phyloP scores from a whole-genome alignment of 192 early-diverging fungal species.

The Oehlia diaphana region DNA sequence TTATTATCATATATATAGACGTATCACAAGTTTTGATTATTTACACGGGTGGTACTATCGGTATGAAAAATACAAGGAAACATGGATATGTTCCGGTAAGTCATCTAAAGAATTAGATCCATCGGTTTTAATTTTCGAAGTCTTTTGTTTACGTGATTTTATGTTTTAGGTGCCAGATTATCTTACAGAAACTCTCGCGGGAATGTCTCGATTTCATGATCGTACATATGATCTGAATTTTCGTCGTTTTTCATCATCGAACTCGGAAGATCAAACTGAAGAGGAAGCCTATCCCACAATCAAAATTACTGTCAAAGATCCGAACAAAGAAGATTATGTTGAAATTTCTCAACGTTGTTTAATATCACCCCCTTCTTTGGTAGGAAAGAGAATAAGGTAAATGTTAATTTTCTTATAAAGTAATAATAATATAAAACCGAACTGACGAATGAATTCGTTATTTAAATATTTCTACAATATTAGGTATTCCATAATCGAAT shows the following conservation, averaged over 20 bases:
- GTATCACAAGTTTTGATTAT: constrained; percentile 83
- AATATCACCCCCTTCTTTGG: constrained; percentile 85
- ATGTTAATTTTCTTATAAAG: not conserved
- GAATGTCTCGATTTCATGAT: constrained; percentile 84
- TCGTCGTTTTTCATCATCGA: constrained; percentile 21
- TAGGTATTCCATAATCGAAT: constrained; percentile 92
- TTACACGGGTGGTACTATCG: constrained; percentile 96
- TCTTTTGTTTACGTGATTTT: constrained; percentile 4
- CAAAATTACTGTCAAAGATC: constrained; percentile 12
- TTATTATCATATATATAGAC: constrained; percentile 41
- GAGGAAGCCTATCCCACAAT: not conserved
- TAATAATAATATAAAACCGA: not conserved
- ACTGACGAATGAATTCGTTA: not conserved
- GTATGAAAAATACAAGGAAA: constrained; percentile 75
- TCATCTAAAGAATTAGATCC: not conserved
- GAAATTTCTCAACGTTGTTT: constrained; percentile 43
- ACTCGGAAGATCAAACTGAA: constrained; percentile 35
- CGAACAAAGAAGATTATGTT: not conserved
- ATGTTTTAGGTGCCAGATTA: constrained; percentile 63
- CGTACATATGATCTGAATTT: constrained; percentile 42
- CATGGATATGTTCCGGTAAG: constrained; percentile 72
- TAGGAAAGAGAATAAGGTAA: constrained; percentile 82
- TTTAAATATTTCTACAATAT: not conserved
- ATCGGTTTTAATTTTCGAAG: not conserved
- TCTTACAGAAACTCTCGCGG: constrained; percentile 73